phyloP scores from a whole-genome alignment of 805 yeast species.

The Nakazawaea laoshanensis region DNA sequence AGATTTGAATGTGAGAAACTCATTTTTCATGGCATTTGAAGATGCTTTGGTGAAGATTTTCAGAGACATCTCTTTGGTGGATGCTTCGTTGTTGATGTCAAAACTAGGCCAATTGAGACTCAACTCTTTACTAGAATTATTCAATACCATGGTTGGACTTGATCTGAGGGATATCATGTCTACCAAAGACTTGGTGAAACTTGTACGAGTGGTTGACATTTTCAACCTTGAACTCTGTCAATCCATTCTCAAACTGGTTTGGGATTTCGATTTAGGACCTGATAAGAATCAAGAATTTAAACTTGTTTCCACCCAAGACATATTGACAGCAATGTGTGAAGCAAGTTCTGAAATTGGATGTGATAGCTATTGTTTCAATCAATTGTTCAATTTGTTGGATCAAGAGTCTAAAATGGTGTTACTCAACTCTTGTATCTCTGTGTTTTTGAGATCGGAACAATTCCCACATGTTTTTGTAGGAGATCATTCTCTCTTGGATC shows the following conservation, averaged over 20 bases:
- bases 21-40: slow-evolving; percentile 9
- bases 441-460: slow-evolving; percentile 29
- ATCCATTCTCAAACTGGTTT: slow-evolving; percentile 23
- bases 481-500: slow-evolving; percentile 23
- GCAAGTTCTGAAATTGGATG: slow-evolving; percentile 1
- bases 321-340: slow-evolving; percentile 6
- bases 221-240: slow-evolving; percentile 35
- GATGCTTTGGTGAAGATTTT: slow-evolving; percentile 14
- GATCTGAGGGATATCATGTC: slow-evolving; percentile 7
- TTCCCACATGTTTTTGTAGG: slow-evolving; percentile 24
- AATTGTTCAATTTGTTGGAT: slow-evolving; percentile 30
- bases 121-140: slow-evolving; percentile 12
- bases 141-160: slow-evolving; percentile 12
- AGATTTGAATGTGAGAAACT: too few relatives aligned
- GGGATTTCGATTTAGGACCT: slow-evolving; percentile 16
- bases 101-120: slow-evolving; percentile 13
- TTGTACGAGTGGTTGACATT: slow-evolving; percentile 22
- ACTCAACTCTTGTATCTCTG: slow-evolving; percentile 28
- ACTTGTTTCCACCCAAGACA: slow-evolving; percentile 5
- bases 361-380: slow-evolving; percentile 21
- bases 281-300: slow-evolving; percentile 9
- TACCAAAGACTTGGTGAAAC: slow-evolving; percentile 12
- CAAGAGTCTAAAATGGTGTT: slow-evolving; percentile 22
- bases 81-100: slow-evolving; percentile 14
- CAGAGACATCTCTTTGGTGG: slow-evolving; percentile 16